A percentile compares a stretch with the other conserved stretches of the same genome.
Evolutionary conservation across 192 early-diverging fungal species (phyloP).

Genomic region (Coemansia sp.): DNA sequence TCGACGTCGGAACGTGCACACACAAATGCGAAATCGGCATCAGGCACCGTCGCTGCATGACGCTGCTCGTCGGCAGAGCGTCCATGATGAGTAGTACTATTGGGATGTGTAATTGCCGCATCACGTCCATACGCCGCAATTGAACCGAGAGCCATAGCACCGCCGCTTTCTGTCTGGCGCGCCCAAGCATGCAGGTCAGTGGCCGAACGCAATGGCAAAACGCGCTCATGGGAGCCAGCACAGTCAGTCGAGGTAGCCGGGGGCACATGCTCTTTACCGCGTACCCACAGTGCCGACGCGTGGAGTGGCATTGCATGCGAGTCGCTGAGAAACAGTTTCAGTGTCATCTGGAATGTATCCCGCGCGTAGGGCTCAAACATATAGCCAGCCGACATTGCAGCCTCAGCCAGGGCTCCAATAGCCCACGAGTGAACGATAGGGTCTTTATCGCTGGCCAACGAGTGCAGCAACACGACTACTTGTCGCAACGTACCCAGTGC

Average conservation of each 20-base stretch:
- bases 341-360: constrained; percentile 82
- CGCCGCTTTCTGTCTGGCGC: background rate
- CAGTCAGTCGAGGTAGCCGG: background rate
- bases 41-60: background rate
- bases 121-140: constrained; percentile 68
- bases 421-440: constrained; percentile 96
- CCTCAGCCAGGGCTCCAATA: constrained; percentile 79
- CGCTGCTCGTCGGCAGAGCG: constrained; percentile 22
- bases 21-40: constrained; percentile 30
- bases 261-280: constrained; percentile 39
- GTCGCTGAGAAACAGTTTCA: constrained; percentile 89
- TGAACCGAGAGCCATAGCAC: constrained; percentile 60
- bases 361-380: constrained; percentile 93
- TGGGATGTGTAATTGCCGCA: constrained; percentile 62
- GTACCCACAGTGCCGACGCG: constrained; percentile 40
- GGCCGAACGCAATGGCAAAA: constrained; percentile 18
- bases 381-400: constrained; percentile 84
- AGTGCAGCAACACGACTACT: constrained; percentile 87
- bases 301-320: constrained; percentile 70
- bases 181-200: background rate
- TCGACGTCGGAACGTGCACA: constrained; percentile 65
- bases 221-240: constrained; percentile 14
- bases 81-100: constrained; percentile 43
- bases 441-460: constrained; percentile 90
- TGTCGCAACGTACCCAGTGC: constrained; percentile 82